These are phyloP conservation scores for Sanghuangporus weigelae DNA, from an alignment of 1,284 basidiomycete species.

Conservation along the genomic window DNA sequence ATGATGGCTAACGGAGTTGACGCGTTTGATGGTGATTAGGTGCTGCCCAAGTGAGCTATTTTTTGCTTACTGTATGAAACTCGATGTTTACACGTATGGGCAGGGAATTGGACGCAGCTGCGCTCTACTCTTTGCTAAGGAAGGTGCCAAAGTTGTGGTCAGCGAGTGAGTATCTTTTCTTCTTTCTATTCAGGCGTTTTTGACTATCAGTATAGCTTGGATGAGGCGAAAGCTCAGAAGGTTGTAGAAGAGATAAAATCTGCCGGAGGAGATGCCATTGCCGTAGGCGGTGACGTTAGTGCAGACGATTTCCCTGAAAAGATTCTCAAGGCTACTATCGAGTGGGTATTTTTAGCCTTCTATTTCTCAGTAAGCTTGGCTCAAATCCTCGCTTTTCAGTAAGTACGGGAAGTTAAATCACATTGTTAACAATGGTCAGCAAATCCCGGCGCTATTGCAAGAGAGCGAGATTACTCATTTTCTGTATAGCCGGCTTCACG, in stretches of 20 bases:
- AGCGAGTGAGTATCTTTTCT: conserved; percentile 54
- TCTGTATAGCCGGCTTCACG: conserved; percentile 68
- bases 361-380: not conserved
- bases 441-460: conserved; percentile 21
- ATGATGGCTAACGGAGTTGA: conserved; percentile 17
- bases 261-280: conserved; percentile 68
- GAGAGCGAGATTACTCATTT: not conserved
- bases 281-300: conserved; percentile 70
- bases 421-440: conserved; percentile 76
- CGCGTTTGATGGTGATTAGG: conserved; percentile 33
- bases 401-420: conserved; percentile 81
- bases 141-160: conserved; percentile 83
- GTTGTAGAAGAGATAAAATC: conserved; percentile 75
- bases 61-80: not conserved
- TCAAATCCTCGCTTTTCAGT: conserved; percentile 31
- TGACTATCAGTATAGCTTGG: conserved; percentile 42
- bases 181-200: not conserved
- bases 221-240: conserved; percentile 54
- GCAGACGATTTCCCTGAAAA: conserved; percentile 80
- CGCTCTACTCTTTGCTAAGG: conserved; percentile 76
- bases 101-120: conserved; percentile 73
- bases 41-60: conserved; percentile 59
- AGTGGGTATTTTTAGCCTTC: conserved; percentile 40
- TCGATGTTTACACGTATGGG: not conserved
- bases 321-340: conserved; percentile 71